These are phyloP conservation scores for Metschnikowia bowlesiae DNA, from an alignment of 805 yeast genomes.

Conservation along the genomic window DNA sequence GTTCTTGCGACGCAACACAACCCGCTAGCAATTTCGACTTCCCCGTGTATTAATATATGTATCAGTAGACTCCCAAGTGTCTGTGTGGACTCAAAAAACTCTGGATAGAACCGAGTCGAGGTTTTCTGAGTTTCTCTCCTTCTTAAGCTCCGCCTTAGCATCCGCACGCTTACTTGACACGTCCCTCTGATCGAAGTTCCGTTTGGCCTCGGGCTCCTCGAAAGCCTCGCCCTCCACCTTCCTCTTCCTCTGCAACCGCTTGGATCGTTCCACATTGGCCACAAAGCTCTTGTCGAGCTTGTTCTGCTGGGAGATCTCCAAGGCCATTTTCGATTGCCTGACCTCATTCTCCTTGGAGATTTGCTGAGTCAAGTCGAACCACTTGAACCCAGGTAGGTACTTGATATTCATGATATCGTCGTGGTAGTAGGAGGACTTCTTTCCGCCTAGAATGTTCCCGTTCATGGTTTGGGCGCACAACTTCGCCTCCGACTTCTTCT, in stretches of 20 bases:
- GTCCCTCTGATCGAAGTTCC: constrained; percentile 67
- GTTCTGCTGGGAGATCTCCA: constrained; percentile 86
- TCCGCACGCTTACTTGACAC: constrained; percentile 65
- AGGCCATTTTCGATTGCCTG: constrained; percentile 79
- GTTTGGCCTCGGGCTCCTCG: constrained; percentile 21
- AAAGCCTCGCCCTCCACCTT: constrained; percentile 16
- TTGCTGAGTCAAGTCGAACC: constrained; percentile 92
- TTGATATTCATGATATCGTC: constrained; percentile 92
- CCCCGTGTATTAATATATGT: constrained; percentile 1
- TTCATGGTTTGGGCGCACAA: constrained; percentile 81
- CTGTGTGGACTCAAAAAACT: constrained; percentile 36
- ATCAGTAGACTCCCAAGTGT: not conserved
- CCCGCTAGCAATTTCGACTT: not conserved
- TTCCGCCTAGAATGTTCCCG: constrained; percentile 88
- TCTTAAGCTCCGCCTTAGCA: constrained; percentile 47
- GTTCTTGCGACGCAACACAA: constrained; percentile 7
- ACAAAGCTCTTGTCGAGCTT: constrained; percentile 81
- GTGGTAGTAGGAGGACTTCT: constrained; percentile 82
- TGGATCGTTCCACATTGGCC: constrained; percentile 78
- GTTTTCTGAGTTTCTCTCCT: constrained; percentile 36
- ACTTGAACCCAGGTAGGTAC: constrained; percentile 86
- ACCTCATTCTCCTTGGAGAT: constrained; percentile 85
- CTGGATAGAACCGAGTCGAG: constrained; percentile 48
- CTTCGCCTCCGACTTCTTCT: constrained; percentile 80
- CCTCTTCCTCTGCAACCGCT: constrained; percentile 60